phyloP scores from a whole-genome alignment of 768 basidiomycete species.

The Leccinum fibrillosum region DNA sequence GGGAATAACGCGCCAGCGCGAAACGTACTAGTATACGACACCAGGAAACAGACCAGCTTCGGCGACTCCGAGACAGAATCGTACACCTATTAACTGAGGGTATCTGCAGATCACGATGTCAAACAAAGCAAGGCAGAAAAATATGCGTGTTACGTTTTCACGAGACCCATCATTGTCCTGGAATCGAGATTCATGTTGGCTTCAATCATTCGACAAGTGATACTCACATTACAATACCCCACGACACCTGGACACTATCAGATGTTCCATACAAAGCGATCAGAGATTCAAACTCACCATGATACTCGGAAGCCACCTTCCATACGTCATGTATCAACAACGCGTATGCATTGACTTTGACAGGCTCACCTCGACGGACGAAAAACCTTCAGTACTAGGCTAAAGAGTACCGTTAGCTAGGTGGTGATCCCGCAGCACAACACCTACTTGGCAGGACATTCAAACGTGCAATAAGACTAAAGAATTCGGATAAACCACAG shows the following conservation, averaged over 20 bases:
- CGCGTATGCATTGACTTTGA: not conserved
- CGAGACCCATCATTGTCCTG: slow-evolving; percentile 65
- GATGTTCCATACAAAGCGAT: not conserved
- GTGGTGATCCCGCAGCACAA: not conserved
- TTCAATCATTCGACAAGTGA: not conserved
- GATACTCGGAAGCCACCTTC: slow-evolving; percentile 62
- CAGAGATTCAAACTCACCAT: slow-evolving; percentile 38
- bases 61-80: slow-evolving; percentile 58
- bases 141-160: slow-evolving; percentile 47
- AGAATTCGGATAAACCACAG: not conserved
- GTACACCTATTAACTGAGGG: slow-evolving; percentile 55
- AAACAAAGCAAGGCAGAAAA: not conserved
- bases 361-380: slow-evolving; percentile 54
- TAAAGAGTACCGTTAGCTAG: not conserved
- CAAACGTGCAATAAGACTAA: slow-evolving; percentile 40
- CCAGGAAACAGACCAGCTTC: slow-evolving; percentile 76
- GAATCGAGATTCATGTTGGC: not conserved
- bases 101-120: slow-evolving; percentile 39
- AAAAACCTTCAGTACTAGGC: slow-evolving; percentile 53
- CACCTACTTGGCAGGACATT: slow-evolving; percentile 65
- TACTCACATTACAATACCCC: slow-evolving; percentile 62
- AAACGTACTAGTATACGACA: slow-evolving; percentile 64
- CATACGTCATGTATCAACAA: slow-evolving; percentile 11
- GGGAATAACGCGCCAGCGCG: too few species aligned
- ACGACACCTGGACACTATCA: slow-evolving; percentile 42